Conservation (phyloP, 345 rosid genomes). For the Kandelia obovata region DNA sequence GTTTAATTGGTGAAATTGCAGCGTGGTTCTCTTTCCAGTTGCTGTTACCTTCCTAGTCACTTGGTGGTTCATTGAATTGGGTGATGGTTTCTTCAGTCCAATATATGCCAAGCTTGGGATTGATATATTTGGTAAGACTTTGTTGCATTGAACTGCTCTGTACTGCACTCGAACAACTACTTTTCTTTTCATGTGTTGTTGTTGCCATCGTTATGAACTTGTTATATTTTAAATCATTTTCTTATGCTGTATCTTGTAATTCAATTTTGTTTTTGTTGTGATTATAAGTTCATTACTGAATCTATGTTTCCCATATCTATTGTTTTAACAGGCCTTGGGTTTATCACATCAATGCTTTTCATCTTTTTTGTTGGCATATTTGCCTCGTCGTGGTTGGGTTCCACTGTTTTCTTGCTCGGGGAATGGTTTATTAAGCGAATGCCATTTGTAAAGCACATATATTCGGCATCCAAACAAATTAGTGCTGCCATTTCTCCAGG, state of each 20-base stretch:
- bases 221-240: too few species aligned
- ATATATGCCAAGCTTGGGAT: constrained; percentile 67
- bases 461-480: constrained; percentile 81
- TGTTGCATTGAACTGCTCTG: not conserved
- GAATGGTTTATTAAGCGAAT: constrained; percentile 79
- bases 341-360: constrained; percentile 67
- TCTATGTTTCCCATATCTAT: not conserved
- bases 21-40: constrained; percentile 83
- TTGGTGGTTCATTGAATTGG: constrained; percentile 83
- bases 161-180: too few species aligned
- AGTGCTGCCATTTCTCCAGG: constrained; percentile 88
- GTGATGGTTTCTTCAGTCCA: constrained; percentile 86
- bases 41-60: constrained; percentile 80
- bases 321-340: constrained; percentile 67
- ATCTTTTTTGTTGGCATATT: constrained; percentile 72
- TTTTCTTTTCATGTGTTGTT: too few species aligned
- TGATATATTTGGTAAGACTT: constrained; percentile 69
- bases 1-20: constrained; percentile 37
- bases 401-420: constrained; percentile 72
- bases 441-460: constrained; percentile 77
- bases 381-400: constrained; percentile 84
- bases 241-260: not conserved
- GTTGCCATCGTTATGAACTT: too few species aligned
- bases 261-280: not conserved
- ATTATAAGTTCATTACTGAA: not conserved